phyloP scores from a whole-genome alignment of 768 basidiomycete species.

The Termitomyces heimii region DNA sequence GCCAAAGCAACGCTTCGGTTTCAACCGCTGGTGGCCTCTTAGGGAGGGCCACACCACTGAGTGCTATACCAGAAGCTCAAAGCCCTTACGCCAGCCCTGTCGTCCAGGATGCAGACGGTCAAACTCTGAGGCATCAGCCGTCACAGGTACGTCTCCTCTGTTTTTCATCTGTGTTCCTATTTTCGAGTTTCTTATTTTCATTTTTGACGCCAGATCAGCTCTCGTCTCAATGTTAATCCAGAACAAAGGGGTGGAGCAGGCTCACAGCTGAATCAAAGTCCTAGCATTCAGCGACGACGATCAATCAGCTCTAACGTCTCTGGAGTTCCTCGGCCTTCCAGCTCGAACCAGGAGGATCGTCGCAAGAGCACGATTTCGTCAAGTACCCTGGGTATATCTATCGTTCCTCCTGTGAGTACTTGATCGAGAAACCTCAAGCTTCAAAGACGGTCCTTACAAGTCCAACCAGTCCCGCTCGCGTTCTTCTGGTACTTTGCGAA shows the following conservation, averaged over 20 bases:
- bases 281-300: conserved; percentile 16
- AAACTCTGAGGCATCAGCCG: conserved; percentile 22
- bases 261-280: conserved; percentile 7
- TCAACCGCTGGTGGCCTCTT: conserved; percentile 42
- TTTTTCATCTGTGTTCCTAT: not conserved
- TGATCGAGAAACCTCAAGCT: not conserved
- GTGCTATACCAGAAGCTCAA: conserved; percentile 49
- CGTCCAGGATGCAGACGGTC: conserved; percentile 18
- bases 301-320: conserved; percentile 21
- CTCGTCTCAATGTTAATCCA: conserved; percentile 9
- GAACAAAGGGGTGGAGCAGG: conserved; percentile 3
- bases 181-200: not conserved
- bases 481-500: conserved; percentile 4
- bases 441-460: not conserved
- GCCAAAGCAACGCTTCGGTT: conserved; percentile 40
- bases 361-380: conserved; percentile 14
- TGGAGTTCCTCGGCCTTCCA: conserved; percentile 13
- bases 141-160: conserved; percentile 28
- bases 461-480: conserved; percentile 7
- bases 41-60: conserved; percentile 35
- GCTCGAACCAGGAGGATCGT: conserved; percentile 3
- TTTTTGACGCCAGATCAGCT: conserved; percentile 9
- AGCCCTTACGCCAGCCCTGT: conserved; percentile 35
- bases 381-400: conserved; percentile 25
- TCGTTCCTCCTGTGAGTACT: conserved; percentile 31